These are phyloP conservation scores for Cladochytrium tenue DNA, from an alignment of 371 early-diverging fungal species.

Conservation along the genomic window DNA sequence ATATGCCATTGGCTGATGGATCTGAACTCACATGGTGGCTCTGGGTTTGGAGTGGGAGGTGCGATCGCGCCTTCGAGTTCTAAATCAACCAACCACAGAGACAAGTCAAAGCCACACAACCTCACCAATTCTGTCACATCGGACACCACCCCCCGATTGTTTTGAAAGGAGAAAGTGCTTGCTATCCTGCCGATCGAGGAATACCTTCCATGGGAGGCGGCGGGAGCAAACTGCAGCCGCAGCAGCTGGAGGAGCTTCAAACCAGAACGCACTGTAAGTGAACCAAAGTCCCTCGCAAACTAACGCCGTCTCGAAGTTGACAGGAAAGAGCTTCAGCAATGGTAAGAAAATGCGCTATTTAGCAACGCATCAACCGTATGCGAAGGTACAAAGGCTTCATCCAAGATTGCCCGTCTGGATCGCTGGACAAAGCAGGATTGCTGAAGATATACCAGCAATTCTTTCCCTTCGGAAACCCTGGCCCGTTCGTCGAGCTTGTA, in stretches of 20 bases:
- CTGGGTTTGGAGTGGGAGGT: no score
- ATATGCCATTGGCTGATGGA: no score
- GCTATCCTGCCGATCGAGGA: no score
- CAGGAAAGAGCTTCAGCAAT: slow-evolving; percentile 91
- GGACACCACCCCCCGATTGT: no score
- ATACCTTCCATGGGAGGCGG: neutral
- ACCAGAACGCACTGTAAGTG: neutral
- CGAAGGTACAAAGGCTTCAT: slow-evolving; percentile 91
- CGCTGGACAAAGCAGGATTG: slow-evolving; percentile 83
- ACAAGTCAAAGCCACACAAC: no score
- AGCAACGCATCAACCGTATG: neutral
- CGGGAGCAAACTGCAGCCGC: neutral
- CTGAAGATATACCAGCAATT: slow-evolving; percentile 93
- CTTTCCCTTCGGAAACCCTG: slow-evolving; percentile 95
- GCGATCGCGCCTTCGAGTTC: no score
- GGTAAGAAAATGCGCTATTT: slow-evolving; percentile 49
- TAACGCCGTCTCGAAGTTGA: no score
- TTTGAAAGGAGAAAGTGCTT: no score
- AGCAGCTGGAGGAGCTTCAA: slow-evolving; percentile 4
- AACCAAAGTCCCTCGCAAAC: no score
- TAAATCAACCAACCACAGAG: no score
- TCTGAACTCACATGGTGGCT: no score
- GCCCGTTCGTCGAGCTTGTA: slow-evolving; percentile 78
- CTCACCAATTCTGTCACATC: no score
- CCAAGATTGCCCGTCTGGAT: slow-evolving; percentile 87